These are phyloP conservation scores for Grosmannia serpens DNA, from an alignment of 2,329 filamentous ascomycete genomes.

Conservation along the genomic window DNA sequence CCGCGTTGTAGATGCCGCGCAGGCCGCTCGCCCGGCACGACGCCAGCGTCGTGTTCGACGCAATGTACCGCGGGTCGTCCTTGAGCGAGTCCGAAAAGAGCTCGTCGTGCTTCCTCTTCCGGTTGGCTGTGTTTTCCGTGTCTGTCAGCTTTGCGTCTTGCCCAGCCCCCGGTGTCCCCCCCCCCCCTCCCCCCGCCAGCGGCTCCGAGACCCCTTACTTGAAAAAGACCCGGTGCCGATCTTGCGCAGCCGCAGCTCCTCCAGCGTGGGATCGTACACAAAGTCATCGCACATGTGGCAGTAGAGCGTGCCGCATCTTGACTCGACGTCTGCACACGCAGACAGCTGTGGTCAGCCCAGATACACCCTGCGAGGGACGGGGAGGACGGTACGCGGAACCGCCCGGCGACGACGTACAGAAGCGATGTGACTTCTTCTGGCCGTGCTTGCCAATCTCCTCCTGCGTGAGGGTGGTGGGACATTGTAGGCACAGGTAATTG, in stretches of 20 bases:
- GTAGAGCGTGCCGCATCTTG: conserved; percentile 60
- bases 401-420: conserved; percentile 41
- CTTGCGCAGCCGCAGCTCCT: conserved; percentile 61
- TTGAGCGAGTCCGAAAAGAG: conserved; percentile 50
- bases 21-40: conserved; percentile 63
- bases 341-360: not conserved
- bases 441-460: conserved; percentile 57
- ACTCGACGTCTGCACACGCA: conserved; percentile 56
- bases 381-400: too few relatives aligned
- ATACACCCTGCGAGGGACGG: not conserved
- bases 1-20: conserved; percentile 90
- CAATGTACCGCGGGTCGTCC: conserved; percentile 67
- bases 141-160: not conserved
- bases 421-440: conserved; percentile 57
- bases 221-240: conserved; percentile 54
- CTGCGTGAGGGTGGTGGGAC: conserved; percentile 54
- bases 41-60: conserved; percentile 64
- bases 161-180: not conserved
- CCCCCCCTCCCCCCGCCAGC: not conserved
- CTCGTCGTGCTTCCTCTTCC: conserved; percentile 68
- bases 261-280: conserved; percentile 71
- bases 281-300: conserved; percentile 76
- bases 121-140: conserved; percentile 29
- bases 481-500: conserved; percentile 64
- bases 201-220: conserved; percentile 31